phyloP scores from a whole-genome alignment of 345 rosid genomes.

The Corchorus capsularis region DNA sequence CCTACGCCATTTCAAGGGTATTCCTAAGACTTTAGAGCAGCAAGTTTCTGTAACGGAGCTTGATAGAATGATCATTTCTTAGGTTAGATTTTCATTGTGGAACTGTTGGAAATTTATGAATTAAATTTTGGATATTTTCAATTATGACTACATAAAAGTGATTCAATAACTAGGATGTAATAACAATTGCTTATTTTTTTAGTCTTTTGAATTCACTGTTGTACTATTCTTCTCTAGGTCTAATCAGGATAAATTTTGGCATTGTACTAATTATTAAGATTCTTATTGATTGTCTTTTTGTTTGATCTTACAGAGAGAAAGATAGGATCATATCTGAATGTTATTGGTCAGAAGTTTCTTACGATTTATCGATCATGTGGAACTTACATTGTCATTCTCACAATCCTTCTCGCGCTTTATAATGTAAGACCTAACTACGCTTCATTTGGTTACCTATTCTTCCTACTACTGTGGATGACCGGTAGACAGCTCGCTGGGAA shows the following conservation, averaged over 20 bases:
- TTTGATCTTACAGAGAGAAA: slow-evolving; percentile 69
- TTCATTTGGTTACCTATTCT: slow-evolving; percentile 90
- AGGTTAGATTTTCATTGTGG: background rate
- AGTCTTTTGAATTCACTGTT: background rate
- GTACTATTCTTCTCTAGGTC: background rate
- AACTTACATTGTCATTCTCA: slow-evolving; percentile 83
- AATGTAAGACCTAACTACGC: slow-evolving; percentile 80
- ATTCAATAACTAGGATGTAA: background rate
- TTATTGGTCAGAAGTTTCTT: slow-evolving; percentile 79
- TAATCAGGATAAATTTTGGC: background rate
- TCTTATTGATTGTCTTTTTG: slow-evolving; percentile 21
- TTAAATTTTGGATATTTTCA: background rate
- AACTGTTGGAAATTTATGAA: background rate
- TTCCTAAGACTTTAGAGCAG: background rate
- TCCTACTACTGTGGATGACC: slow-evolving; percentile 85
- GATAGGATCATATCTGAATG: slow-evolving; percentile 76
- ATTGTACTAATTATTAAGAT: background rate
- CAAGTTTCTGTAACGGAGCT: background rate
- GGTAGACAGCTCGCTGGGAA: slow-evolving; percentile 92
- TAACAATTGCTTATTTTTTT: background rate
- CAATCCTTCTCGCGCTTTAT: slow-evolving; percentile 84
- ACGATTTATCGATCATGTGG: slow-evolving; percentile 87
- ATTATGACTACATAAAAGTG: background rate
- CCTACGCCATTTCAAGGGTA: background rate
- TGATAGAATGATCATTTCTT: background rate